These are phyloP conservation scores for Anthracocystis setariae DNA, from an alignment of 1,284 basidiomycete genomes.

Conservation along the genomic window DNA sequence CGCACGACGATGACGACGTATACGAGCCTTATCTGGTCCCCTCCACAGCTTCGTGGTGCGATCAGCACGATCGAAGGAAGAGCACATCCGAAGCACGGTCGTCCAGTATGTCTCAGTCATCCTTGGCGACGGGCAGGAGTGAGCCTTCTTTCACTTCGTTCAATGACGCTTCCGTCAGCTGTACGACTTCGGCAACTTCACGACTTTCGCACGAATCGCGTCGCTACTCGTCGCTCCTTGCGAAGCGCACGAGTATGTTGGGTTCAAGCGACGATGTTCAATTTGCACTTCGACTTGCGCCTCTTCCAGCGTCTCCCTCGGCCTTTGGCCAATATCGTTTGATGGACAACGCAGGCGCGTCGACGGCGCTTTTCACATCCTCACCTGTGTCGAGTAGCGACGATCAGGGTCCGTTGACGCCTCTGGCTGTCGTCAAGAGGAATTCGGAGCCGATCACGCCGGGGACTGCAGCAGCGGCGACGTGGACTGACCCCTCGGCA, in stretches of 20 bases:
- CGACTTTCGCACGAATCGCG: constrained; percentile 35
- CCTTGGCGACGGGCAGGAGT: constrained; percentile 22
- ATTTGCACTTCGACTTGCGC: constrained; percentile 17
- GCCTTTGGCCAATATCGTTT: constrained; percentile 36
- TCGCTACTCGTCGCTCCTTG: constrained; percentile 19
- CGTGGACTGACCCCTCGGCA: constrained; percentile 46
- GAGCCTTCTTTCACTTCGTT: constrained; percentile 14
- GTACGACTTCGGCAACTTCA: constrained; percentile 21
- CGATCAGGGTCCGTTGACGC: constrained; percentile 20
- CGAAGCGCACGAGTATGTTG: constrained; percentile 24
- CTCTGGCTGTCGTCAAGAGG: constrained; percentile 5
- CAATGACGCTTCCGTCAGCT: constrained; percentile 11
- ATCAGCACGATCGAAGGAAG: constrained; percentile 8
- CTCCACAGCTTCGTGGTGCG: constrained; percentile 1
- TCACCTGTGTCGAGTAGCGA: constrained; percentile 27
- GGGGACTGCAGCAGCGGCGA: constrained; percentile 44
- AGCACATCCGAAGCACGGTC: constrained; percentile 18
- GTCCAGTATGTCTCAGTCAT: constrained; percentile 14
- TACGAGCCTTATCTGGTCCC: constrained; percentile 25
- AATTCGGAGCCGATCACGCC: constrained; percentile 29
- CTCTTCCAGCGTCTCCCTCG: constrained; percentile 26
- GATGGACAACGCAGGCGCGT: constrained; percentile 9
- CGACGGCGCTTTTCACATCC: background rate
- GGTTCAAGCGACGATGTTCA: constrained; percentile 20
- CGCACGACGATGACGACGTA: background rate